These are phyloP conservation scores for Parathielavia hyrcaniae DNA, from an alignment of 495 filamentous ascomycete species.

Conservation along the genomic window DNA sequence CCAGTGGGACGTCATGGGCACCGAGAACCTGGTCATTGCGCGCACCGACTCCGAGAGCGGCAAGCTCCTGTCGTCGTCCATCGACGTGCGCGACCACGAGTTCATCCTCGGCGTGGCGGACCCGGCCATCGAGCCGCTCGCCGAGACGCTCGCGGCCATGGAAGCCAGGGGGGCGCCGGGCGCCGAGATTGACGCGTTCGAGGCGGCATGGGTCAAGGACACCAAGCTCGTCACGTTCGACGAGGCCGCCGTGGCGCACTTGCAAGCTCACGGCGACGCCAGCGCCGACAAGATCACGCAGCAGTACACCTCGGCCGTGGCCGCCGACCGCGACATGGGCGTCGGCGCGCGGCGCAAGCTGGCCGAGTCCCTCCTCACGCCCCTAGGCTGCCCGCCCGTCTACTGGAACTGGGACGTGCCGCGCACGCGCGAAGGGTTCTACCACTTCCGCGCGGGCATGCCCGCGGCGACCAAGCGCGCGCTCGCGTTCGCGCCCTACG, in stretches of 20 bases:
- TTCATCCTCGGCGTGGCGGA: constrained; percentile 83
- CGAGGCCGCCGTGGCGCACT: constrained; percentile 74
- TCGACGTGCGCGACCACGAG: constrained; percentile 92
- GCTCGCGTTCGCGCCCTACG: constrained; percentile 82
- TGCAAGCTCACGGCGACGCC: constrained; percentile 57
- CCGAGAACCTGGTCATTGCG: constrained; percentile 88
- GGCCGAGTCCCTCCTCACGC: constrained; percentile 57
- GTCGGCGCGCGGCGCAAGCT: constrained; percentile 67
- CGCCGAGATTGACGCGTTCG: constrained; percentile 74
- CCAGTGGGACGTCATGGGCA: constrained; percentile 97
- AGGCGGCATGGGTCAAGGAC: constrained; percentile 82
- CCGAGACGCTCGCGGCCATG: constrained; percentile 87
- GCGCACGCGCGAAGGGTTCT: constrained; percentile 90
- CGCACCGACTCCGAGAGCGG: constrained; percentile 94
- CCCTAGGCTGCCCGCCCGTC: constrained; percentile 50
- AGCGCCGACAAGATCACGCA: constrained; percentile 53
- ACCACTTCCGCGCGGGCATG: constrained; percentile 89
- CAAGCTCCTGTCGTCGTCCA: constrained; percentile 77
- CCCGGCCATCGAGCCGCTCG: constrained; percentile 64
- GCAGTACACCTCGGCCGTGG: constrained; percentile 56
- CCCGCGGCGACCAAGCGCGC: constrained; percentile 86
- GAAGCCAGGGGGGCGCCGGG: constrained; percentile 70
- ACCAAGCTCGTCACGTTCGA: constrained; percentile 88
- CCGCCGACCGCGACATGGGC: constrained; percentile 61
- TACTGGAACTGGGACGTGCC: constrained; percentile 88